These are phyloP conservation scores for Orbilia brochopaga DNA, from an alignment of 2,329 filamentous ascomycete species.

Conservation along the genomic window DNA sequence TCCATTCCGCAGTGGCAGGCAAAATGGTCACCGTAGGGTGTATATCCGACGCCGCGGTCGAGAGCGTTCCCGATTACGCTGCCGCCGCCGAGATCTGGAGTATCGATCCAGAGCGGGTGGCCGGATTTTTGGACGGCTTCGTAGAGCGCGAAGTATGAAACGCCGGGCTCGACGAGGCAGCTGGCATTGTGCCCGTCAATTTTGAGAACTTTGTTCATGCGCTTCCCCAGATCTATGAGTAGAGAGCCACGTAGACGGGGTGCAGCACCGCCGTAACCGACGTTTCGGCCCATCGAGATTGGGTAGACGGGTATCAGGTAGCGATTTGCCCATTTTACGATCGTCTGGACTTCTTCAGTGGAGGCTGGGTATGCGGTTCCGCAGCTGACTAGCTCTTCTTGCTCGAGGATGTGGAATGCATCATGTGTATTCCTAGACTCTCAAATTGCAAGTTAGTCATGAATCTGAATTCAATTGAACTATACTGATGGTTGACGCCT, in stretches of 20 bases:
- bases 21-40: constrained; percentile 61
- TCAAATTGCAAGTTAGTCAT: neutral
- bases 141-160: constrained; percentile 64
- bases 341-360: constrained; percentile 61
- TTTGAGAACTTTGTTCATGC: constrained; percentile 64
- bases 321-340: constrained; percentile 61
- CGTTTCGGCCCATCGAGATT: constrained; percentile 62
- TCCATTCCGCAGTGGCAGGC: constrained; percentile 60
- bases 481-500: neutral
- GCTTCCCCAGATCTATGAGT: constrained; percentile 63
- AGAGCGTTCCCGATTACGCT: constrained; percentile 62
- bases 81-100: constrained; percentile 60
- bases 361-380: constrained; percentile 60
- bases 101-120: constrained; percentile 59
- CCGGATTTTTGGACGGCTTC: constrained; percentile 60
- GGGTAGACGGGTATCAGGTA: constrained; percentile 62
- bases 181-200: constrained; percentile 63
- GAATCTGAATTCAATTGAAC: neutral
- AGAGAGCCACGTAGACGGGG: constrained; percentile 64
- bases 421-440: constrained; percentile 59
- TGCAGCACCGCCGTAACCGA: constrained; percentile 65
- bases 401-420: constrained; percentile 59
- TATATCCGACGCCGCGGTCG: constrained; percentile 62
- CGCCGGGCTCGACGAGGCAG: constrained; percentile 65
- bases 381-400: constrained; percentile 60